phyloP scores from a whole-genome alignment of 2,329 filamentous ascomycete species.

The Bertia moriformis region DNA sequence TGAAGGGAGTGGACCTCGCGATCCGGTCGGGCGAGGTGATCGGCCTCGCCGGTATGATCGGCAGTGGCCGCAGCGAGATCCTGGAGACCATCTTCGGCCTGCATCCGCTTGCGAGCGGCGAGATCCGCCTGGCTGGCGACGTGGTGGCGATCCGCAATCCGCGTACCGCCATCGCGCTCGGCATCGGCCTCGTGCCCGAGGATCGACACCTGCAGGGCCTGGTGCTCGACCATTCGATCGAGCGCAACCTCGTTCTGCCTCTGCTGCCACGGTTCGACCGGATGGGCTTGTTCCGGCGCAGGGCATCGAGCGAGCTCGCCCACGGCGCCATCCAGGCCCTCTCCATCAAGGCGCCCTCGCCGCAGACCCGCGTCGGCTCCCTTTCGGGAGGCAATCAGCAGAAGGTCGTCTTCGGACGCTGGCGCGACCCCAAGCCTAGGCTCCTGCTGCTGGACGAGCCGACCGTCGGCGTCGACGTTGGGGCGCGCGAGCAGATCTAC shows the following conservation, averaged over 20 bases:
- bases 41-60: not conserved
- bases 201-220: not conserved
- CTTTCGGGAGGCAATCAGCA: not conserved
- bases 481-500: not conserved
- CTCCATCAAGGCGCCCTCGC: not conserved
- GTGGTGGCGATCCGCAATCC: not conserved
- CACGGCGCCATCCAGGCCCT: not conserved
- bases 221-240: not conserved
- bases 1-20: not conserved
- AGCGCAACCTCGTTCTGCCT: not conserved
- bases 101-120: not conserved
- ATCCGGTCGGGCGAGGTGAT: not conserved
- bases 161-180: not conserved
- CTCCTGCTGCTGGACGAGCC: not conserved
- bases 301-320: not conserved
- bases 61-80: not conserved
- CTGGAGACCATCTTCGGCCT: not conserved
- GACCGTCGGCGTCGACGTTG: not conserved
- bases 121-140: not conserved
- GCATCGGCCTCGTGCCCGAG: not conserved
- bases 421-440: not conserved
- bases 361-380: not conserved
- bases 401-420: not conserved
- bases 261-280: not conserved
- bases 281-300: not conserved